phyloP scores from a whole-genome alignment of 2,329 filamentous ascomycete genomes.

The Colletotrichum coccodes region DNA sequence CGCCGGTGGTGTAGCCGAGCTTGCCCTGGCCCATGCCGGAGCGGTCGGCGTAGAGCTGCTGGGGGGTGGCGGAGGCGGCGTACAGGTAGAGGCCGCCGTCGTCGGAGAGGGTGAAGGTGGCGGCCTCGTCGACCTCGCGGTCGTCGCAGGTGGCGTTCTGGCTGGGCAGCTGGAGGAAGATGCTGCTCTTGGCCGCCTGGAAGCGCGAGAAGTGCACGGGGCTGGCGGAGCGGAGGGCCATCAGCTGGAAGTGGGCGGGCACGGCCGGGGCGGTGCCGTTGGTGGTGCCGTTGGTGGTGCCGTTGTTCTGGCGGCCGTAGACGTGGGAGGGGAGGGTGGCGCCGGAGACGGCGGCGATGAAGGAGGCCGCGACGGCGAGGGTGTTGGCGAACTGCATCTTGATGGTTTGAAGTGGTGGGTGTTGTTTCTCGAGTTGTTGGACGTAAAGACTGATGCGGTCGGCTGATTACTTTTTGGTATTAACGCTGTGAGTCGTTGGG shows the following conservation, averaged over 20 bases:
- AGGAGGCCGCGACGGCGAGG: slow-evolving; percentile 38
- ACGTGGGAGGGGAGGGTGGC: neutral
- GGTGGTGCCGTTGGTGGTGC: slow-evolving; percentile 27
- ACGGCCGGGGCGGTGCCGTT: slow-evolving; percentile 38
- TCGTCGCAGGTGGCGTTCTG: slow-evolving; percentile 62
- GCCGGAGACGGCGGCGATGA: slow-evolving; percentile 39
- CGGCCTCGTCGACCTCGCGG: slow-evolving; percentile 47
- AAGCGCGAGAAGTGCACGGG: slow-evolving; percentile 57
- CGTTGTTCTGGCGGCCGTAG: neutral
- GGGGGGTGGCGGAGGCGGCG: slow-evolving; percentile 50
- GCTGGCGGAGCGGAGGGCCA: slow-evolving; percentile 60
- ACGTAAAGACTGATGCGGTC: slow-evolving; percentile 23
- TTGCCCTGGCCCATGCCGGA: slow-evolving; percentile 69
- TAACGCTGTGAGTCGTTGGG: neutral
- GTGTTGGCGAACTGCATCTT: slow-evolving; percentile 34
- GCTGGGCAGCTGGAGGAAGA: slow-evolving; percentile 54
- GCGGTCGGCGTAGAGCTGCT: slow-evolving; percentile 64
- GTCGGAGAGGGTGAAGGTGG: slow-evolving; percentile 58
- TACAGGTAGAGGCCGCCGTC: slow-evolving; percentile 61
- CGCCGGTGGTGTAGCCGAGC: slow-evolving; percentile 62
- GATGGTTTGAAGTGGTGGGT: neutral
- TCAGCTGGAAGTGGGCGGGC: slow-evolving; percentile 54
- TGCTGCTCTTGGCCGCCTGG: slow-evolving; percentile 53
- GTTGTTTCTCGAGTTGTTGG: neutral
- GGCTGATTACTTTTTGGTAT: slow-evolving; percentile 11